Evolutionary conservation across 208 protist genomes (phyloP).

Genomic region (Trypanosoma brucei): DNA sequence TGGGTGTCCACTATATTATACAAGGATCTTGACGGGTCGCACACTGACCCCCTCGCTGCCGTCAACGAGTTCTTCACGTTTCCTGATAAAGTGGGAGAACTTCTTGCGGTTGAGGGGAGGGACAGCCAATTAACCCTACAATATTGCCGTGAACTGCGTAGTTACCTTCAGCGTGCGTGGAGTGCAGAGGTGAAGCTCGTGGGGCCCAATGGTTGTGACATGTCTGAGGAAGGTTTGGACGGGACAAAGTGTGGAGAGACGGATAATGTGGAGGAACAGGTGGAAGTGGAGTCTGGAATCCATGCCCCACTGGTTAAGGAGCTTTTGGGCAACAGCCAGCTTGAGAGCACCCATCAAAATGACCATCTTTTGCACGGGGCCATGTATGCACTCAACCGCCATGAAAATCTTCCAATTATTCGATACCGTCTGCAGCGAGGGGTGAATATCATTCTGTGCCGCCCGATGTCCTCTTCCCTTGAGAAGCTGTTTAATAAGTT

Average conservation of each 20-base stretch:
- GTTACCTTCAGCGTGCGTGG: slow-evolving; percentile 4
- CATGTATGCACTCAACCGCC: slow-evolving; percentile 48
- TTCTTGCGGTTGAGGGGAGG: slow-evolving; percentile 12
- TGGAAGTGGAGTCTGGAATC: slow-evolving; percentile 16
- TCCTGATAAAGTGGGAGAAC: slow-evolving; percentile 19
- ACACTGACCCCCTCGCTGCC: slow-evolving; percentile 4
- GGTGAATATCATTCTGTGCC: slow-evolving; percentile 26
- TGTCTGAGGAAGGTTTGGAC: neutral
- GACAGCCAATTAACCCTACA: neutral
- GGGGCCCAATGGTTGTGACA: slow-evolving; percentile 16
- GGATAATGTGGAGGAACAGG: slow-evolving; percentile 2
- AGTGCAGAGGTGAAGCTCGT: slow-evolving; percentile 6
- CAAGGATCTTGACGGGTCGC: neutral
- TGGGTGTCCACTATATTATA: slow-evolving; percentile 20
- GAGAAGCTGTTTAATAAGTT: slow-evolving; percentile 9
- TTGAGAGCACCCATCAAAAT: slow-evolving; percentile 1
- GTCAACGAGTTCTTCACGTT: slow-evolving; percentile 41
- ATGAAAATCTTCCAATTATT: slow-evolving; percentile 53
- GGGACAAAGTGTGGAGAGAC: too few species aligned
- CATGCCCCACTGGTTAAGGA: slow-evolving; percentile 24
- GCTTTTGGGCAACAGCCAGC: slow-evolving; percentile 4
- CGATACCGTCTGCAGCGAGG: slow-evolving; percentile 60
- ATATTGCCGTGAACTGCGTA: slow-evolving; percentile 9
- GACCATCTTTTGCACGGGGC: slow-evolving; percentile 46
- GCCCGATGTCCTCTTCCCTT: slow-evolving; percentile 10